Percentiles rank a stretch among this genome's conserved stretches.
These are phyloP conservation scores for Ustilago cynodontis DNA, from an alignment of 1,284 basidiomycete genomes.

Conservation along the genomic window DNA sequence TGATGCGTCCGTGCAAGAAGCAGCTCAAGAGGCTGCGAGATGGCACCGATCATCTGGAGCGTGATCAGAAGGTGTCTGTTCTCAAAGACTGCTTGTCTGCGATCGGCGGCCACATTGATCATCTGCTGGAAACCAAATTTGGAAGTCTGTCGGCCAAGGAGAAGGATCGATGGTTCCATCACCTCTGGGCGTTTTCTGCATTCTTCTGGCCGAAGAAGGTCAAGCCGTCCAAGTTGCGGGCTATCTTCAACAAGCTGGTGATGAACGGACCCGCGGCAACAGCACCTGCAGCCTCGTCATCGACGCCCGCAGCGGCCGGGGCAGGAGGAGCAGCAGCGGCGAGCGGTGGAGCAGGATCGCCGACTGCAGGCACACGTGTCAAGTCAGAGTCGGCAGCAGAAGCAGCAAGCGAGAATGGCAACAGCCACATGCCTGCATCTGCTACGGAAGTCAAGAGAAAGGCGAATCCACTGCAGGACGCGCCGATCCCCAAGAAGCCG, in stretches of 20 bases:
- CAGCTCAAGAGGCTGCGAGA: conserved; percentile 93
- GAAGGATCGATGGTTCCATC: conserved; percentile 86
- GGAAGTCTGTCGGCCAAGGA: conserved; percentile 79
- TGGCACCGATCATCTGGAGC: conserved; percentile 88
- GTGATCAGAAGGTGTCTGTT: conserved; percentile 94
- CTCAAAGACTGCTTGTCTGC: conserved; percentile 94
- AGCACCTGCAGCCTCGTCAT: conserved; percentile 13
- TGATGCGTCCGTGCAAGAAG: conserved; percentile 94
- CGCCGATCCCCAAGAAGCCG: conserved; percentile 56
- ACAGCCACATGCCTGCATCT: conserved; percentile 6
- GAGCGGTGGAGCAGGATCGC: conserved; percentile 24
- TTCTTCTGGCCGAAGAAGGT: conserved; percentile 95
- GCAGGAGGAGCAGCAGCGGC: background rate
- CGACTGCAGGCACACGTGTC: conserved; percentile 11
- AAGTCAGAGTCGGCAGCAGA: conserved; percentile 30
- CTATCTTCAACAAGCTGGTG: conserved; percentile 62
- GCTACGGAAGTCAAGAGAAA: conserved; percentile 44
- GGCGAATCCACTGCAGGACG: conserved; percentile 45
- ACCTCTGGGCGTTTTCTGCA: conserved; percentile 87
- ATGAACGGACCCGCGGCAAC: conserved; percentile 43
- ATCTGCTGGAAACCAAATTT: conserved; percentile 80
- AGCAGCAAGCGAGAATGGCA: conserved; percentile 27
- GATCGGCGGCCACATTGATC: conserved; percentile 92
- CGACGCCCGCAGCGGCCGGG: conserved; percentile 10
- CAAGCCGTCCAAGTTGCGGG: conserved; percentile 60